These are phyloP conservation scores for Pelargonium myrrhifolium DNA, from an alignment of 441 rosid genomes.

Conservation along the genomic window DNA sequence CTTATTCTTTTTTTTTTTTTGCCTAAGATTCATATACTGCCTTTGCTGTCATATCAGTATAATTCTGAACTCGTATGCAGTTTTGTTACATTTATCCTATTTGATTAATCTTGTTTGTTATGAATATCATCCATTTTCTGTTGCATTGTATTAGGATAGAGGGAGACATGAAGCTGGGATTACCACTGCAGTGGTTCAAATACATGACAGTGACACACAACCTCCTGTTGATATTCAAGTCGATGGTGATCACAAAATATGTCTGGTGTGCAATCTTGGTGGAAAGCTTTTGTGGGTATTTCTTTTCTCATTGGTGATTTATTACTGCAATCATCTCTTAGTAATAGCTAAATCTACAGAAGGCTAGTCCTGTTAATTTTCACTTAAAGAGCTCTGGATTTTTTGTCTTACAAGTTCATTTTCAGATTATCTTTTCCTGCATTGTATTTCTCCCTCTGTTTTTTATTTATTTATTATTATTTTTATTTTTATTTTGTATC, in stretches of 20 bases:
- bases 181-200: conserved; percentile 25
- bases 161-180: conserved; percentile 34
- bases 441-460: not conserved
- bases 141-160: conserved; percentile 53
- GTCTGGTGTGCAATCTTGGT: conserved; percentile 42
- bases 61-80: conserved; percentile 2
- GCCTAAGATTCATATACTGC: not conserved
- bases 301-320: conserved; percentile 17
- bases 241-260: conserved; percentile 23
- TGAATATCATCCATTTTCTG: conserved; percentile 17
- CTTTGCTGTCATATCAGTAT: not conserved
- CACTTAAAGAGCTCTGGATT: not conserved
- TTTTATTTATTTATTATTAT: too few relatives aligned
- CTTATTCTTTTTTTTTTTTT: not conserved
- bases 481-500: not conserved
- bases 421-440: not conserved
- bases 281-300: conserved; percentile 52
- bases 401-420: conserved; percentile 7
- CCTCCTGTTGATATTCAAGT: conserved; percentile 20
- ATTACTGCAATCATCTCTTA: conserved; percentile 12
- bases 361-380: not conserved
- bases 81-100: conserved; percentile 3
- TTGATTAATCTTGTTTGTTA: conserved; percentile 14
- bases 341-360: not conserved
- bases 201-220: conserved; percentile 18